Base-by-base conservation (phyloP, 257 asterid species). In the Solanum habrochaites region DNA sequence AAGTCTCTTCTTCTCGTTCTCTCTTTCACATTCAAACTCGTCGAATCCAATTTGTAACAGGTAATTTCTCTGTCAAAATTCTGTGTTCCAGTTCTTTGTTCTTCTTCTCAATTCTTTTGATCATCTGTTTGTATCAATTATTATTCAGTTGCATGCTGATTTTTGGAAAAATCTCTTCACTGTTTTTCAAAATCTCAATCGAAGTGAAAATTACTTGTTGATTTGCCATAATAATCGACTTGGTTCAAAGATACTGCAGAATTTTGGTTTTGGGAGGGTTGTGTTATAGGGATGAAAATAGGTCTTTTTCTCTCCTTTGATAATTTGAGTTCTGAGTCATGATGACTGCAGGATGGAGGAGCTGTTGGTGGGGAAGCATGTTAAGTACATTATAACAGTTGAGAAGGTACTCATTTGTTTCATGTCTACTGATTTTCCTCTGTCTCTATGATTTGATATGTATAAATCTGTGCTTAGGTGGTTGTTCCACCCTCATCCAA, bases 341-440 rank as follows among this genome's bases (percentile, higher is more conserved):
- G 40, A 80, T 47, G 27, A 29, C 0, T 80, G 72, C 87, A 85
- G 87, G 80, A 89, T 87, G 91, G 89, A 87, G 40, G 91, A 87
- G 85, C 86, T 87, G 32, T 42, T 49, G 45, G 88, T 74, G 71
- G 89, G 87, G 18, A 87, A 87, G 40, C 91, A 89, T 81, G 77
- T 29, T 13, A 84, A 87, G 86, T 89, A 52, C 86, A 89, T 89
- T 11, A 25, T 89, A 85, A 39, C 85, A 49, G 87, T 84, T 84
- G 88, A 89, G 52, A 87, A 89, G 91, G 91, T 89, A 80, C 85
- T 29, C 43, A 77, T 77, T 42, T 77, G 39, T 43, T 77, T 43
- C 83, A 77, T 25, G 11, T 43, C 62, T 43, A 77, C 25, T n/a
- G 12, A 42, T 13, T 42, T 75, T 74, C 56, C 82, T 74, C 35